Percentiles rank a stretch among this genome's conserved stretches.
These are phyloP conservation scores for Tylopilus plumbeoviolaceoides DNA, from an alignment of 768 basidiomycete species.

Conservation along the genomic window DNA sequence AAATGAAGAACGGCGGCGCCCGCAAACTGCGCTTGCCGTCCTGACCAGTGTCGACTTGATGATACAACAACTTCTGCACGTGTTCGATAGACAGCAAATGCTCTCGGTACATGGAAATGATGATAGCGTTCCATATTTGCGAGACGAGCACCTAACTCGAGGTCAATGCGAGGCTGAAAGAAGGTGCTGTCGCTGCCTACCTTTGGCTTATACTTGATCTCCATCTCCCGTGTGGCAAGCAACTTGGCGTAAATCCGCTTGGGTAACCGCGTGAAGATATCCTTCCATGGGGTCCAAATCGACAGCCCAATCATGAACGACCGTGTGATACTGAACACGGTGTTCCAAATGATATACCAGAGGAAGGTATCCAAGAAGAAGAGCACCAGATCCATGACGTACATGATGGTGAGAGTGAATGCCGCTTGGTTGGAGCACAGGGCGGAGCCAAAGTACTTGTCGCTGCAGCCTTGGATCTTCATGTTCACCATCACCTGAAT, in stretches of 20 bases:
- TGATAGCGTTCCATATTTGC: conserved; percentile 99
- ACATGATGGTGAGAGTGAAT: conserved; percentile 97
- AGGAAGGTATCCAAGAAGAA: conserved; percentile 99
- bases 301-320: conserved; percentile 89
- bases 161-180: background rate
- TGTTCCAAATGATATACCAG: conserved; percentile 99
- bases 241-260: conserved; percentile 97
- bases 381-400: conserved; percentile 93
- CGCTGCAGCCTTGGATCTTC: conserved; percentile 88
- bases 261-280: conserved; percentile 92
- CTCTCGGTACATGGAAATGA: conserved; percentile 99
- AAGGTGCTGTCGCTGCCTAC: conserved; percentile 37
- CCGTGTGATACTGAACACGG: conserved; percentile 83
- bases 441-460: conserved; percentile 77
- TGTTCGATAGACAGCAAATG: conserved; percentile 98
- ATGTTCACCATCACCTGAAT: conserved; percentile 95
- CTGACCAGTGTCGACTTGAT: conserved; percentile 82
- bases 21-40: conserved; percentile 89
- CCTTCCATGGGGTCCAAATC: conserved; percentile 99
- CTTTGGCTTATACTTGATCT: conserved; percentile 99
- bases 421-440: conserved; percentile 93
- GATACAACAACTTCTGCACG: conserved; percentile 96
- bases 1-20: conserved; percentile 97
- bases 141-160: conserved; percentile 81
- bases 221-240: conserved; percentile 91